Evolutionary conservation across 371 early-diverging fungal species (phyloP), one percentile per base, ranked within the genome.

Genomic region (Chytridiales sp.): DNA sequence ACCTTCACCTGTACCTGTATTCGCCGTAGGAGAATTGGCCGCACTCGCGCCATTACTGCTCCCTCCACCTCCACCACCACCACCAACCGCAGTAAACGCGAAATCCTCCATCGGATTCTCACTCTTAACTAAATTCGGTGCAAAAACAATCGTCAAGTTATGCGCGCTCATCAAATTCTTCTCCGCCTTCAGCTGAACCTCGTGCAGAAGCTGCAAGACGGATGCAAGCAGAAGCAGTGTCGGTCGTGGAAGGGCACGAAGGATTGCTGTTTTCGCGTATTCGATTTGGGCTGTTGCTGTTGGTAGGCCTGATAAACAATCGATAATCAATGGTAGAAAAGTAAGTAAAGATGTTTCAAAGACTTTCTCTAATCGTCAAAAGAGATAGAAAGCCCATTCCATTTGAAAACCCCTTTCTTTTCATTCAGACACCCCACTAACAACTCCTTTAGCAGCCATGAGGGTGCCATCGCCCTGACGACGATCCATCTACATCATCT

Each of bases 121-220:
- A 11, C 87, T 82, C 32, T 85, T 74, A 15, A 92, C 83, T 60
- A 96, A 73, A 55, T 92, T 95, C 4, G 94, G 94, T 5, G 92
- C 76, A 78, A 88, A 89, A 3, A 96, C 93, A 27, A 93, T 79
- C 0, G 93, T 87, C 61, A 96, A 71, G 65, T 93, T 96, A 53
- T 83, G 76, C 2, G 85, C 65, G 22, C 84, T 87, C 97, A 96
- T 96, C 38, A 80, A 75, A 63, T 91, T 96, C 8, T 63, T 65
- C 15, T 11, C 72, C 1, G 75, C 67, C 62, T 85, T 66, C 1
- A 76, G 69, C 21, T 86, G 82, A 8, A 92, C 85, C 30, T 77
- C 64, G 47, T 73, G 62, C 22, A 92, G 77, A 47, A 91, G 81
- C n/a, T 68, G 62, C 50, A 85, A 84, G 19, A 89, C 67, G 43